A percentile compares a stretch with the other conserved stretches of the same genome.
These are phyloP conservation scores for Thalassiosira hispida DNA, from an alignment of 352 stramenopile species.

Conservation along the genomic window DNA sequence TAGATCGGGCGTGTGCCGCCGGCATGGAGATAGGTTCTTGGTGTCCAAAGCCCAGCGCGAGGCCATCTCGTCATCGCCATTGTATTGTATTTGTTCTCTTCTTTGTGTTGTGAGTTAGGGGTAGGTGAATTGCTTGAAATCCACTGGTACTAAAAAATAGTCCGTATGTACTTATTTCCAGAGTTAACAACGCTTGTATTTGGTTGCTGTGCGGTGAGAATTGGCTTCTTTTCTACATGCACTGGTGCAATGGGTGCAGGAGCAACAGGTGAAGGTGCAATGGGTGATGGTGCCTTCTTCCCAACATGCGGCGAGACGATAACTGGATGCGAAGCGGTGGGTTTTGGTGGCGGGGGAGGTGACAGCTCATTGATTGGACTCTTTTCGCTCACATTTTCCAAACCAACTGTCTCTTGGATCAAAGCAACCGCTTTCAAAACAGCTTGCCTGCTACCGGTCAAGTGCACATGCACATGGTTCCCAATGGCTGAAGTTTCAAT, in stretches of 20 bases:
- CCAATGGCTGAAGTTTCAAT: constrained; percentile 27
- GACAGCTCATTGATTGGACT: neutral
- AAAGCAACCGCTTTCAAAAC: constrained; percentile 24
- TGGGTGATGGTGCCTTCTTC: constrained; percentile 2
- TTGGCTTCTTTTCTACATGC: constrained; percentile 4
- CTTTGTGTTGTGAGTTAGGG: too few species aligned
- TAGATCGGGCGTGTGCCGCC: too few species aligned
- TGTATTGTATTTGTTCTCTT: too few species aligned
- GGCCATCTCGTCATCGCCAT: too few species aligned
- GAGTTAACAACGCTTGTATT: neutral
- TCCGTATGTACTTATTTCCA: too few species aligned
- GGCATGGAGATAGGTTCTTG: too few species aligned
- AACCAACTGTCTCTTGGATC: constrained; percentile 32
- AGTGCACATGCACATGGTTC: constrained; percentile 33
- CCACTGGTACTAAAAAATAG: too few species aligned
- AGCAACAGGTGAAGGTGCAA: neutral
- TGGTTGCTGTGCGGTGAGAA: neutral
- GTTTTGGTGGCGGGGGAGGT: constrained; percentile 1
- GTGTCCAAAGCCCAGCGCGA: too few species aligned
- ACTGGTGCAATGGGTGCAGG: neutral
- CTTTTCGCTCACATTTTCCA: constrained; percentile 40
- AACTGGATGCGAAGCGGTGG: neutral
- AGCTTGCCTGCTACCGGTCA: constrained; percentile 20
- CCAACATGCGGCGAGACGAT: neutral
- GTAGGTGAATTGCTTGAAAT: too few species aligned